Conservation (phyloP, 805 yeast genomes). For the Hanseniaspora valbyensis region DNA sequence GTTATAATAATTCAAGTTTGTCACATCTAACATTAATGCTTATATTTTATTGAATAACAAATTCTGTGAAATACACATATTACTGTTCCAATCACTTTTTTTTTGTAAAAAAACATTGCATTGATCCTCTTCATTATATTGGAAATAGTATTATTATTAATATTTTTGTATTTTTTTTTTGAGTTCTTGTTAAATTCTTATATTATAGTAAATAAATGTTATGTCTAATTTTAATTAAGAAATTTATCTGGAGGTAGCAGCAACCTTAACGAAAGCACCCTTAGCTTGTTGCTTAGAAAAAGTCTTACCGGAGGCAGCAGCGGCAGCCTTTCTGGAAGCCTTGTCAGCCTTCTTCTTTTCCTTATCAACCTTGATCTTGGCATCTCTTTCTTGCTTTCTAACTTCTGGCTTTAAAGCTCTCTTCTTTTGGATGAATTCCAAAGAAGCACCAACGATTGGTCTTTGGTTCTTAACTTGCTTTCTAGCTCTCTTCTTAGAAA, state of each 20-base stretch:
- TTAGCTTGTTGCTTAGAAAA: conserved; percentile 92
- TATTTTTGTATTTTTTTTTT: conserved; percentile 7
- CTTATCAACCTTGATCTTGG: conserved; percentile 71
- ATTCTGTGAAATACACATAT: too few species aligned
- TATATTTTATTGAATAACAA: too few species aligned
- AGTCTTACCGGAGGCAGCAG: conserved; percentile 64
- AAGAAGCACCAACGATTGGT: conserved; percentile 98
- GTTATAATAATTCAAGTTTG: too few species aligned
- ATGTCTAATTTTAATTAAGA: conserved; percentile 16
- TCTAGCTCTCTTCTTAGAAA: conserved; percentile 92
- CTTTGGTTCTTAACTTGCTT: conserved; percentile 97
- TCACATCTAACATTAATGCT: too few species aligned
- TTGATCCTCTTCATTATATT: too few species aligned
- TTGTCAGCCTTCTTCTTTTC: conserved; percentile 84
- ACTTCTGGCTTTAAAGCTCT: conserved; percentile 91
- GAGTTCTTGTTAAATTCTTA: conserved; percentile 11
- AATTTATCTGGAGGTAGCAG: conserved; percentile 88
- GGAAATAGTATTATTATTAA: too few species aligned
- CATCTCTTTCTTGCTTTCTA: conserved; percentile 95
- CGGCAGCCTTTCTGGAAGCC: conserved; percentile 91
- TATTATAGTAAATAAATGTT: conserved; percentile 14
- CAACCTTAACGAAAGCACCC: conserved; percentile 97
- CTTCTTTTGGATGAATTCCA: conserved; percentile 96
- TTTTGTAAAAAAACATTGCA: too few species aligned
- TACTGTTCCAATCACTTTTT: too few species aligned